phyloP scores from a whole-genome alignment of 2,329 filamentous ascomycete species.

The Xylariales sp. region DNA sequence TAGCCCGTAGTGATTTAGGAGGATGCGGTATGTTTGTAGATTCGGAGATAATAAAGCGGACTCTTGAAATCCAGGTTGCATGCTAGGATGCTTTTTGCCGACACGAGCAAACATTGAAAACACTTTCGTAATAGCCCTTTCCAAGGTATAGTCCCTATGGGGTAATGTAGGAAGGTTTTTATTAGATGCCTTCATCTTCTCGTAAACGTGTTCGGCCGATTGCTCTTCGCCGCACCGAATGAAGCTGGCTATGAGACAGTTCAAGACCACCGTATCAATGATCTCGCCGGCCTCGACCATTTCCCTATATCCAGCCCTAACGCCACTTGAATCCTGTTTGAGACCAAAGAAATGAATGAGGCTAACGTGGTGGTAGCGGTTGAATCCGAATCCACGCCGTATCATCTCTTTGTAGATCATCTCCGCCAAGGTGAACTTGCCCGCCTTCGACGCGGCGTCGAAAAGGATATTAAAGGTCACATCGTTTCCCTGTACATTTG shows the following conservation, averaged over 20 bases:
- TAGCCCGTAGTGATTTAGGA: slow-evolving; percentile 79
- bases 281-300: slow-evolving; percentile 89
- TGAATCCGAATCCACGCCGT: slow-evolving; percentile 72
- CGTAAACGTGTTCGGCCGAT: slow-evolving; percentile 83
- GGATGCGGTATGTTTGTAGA: slow-evolving; percentile 80
- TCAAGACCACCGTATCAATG: slow-evolving; percentile 87
- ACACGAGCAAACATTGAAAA: slow-evolving; percentile 69
- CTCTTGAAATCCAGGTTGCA: slow-evolving; percentile 68
- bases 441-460: slow-evolving; percentile 85
- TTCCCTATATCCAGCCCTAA: slow-evolving; percentile 81
- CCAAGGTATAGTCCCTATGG: slow-evolving; percentile 59
- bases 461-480: slow-evolving; percentile 97
- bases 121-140: slow-evolving; percentile 63
- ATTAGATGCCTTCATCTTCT: slow-evolving; percentile 79
- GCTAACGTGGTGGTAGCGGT: slow-evolving; percentile 84
- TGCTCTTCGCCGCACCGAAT: slow-evolving; percentile 79
- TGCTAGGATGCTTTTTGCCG: slow-evolving; percentile 64
- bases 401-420: slow-evolving; percentile 87
- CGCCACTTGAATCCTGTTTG: slow-evolving; percentile 75
- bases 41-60: slow-evolving; percentile 77
- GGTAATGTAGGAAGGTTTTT: slow-evolving; percentile 54
- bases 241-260: slow-evolving; percentile 84
- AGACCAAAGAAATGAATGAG: slow-evolving; percentile 88
- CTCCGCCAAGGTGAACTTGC: slow-evolving; percentile 85
- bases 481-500: slow-evolving; percentile 72